A percentile compares a stretch with the other conserved stretches of the same genome.
These are phyloP conservation scores for Nannochloropsis salina DNA, from an alignment of 108 stramenopile species.

Conservation along the genomic window DNA sequence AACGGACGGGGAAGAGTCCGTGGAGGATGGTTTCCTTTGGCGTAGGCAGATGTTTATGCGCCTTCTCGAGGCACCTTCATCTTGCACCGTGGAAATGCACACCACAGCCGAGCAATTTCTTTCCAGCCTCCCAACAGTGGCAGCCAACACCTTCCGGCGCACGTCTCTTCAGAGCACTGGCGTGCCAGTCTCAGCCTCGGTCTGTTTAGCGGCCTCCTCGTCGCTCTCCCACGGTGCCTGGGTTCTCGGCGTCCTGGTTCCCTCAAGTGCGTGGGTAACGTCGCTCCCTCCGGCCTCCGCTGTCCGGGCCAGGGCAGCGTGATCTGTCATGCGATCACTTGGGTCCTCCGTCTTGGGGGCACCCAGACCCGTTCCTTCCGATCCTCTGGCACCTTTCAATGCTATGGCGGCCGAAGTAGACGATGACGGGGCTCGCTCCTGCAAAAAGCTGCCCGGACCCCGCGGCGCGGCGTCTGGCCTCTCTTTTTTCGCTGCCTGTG, in stretches of 20 bases:
- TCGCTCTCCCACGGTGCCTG: constrained; percentile 1
- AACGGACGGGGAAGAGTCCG: too few species aligned
- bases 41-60: too few species aligned
- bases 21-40: too few species aligned
- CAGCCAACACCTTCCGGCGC: too few species aligned
- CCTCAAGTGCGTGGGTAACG: neutral
- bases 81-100: too few species aligned
- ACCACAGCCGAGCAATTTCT: too few species aligned
- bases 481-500: neutral
- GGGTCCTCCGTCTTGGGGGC: neutral
- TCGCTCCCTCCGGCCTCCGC: neutral
- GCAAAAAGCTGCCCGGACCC: neutral
- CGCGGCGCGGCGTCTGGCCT: neutral
- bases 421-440: neutral
- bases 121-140: too few species aligned
- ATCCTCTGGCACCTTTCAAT: neutral
- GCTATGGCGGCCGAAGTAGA: neutral
- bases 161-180: neutral
- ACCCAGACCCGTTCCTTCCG: neutral
- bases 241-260: neutral
- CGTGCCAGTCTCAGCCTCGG: neutral
- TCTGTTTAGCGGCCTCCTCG: neutral
- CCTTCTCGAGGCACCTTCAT: too few species aligned
- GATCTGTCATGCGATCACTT: neutral
- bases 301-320: neutral